Evolutionary conservation across 768 basidiomycete species (phyloP).

Genomic region (Boletellus ananiceps): DNA sequence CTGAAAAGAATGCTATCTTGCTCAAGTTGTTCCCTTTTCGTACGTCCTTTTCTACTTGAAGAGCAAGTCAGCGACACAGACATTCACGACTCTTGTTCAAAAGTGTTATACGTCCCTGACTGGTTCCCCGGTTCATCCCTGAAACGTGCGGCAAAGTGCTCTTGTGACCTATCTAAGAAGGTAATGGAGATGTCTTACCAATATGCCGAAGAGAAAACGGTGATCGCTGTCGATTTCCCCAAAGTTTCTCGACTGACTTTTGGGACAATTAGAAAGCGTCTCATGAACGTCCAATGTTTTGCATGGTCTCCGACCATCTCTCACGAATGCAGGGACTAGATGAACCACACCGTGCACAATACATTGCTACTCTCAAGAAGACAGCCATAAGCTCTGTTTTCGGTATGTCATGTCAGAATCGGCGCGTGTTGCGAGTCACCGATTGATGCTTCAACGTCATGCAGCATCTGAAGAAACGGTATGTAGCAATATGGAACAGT

Average conservation of each 20-base stretch:
- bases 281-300: background rate
- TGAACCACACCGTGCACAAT: background rate
- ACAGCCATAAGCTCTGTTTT: background rate
- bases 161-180: background rate
- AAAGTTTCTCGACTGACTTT: background rate
- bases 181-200: constrained; percentile 3
- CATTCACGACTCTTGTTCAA: background rate
- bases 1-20: constrained; percentile 1
- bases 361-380: constrained; percentile 2
- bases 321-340: background rate
- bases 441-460: background rate
- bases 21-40: constrained; percentile 6
- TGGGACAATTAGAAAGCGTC: background rate
- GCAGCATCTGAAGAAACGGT: constrained; percentile 4
- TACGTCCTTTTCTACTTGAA: background rate
- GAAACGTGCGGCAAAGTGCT: background rate
- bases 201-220: constrained; percentile 2
- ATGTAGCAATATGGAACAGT: constrained; percentile 3
- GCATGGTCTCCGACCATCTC: constrained; percentile 5
- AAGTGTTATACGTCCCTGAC: constrained; percentile 22
- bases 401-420: background rate
- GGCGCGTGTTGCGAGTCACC: too few species aligned
- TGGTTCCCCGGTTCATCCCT: constrained; percentile 15
- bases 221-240: background rate
- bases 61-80: background rate